A percentile compares a stretch with the other conserved stretches of the same genome.
phyloP scores from a whole-genome alignment of 2,329 filamentous ascomycete genomes.

The Penicillium sp. region DNA sequence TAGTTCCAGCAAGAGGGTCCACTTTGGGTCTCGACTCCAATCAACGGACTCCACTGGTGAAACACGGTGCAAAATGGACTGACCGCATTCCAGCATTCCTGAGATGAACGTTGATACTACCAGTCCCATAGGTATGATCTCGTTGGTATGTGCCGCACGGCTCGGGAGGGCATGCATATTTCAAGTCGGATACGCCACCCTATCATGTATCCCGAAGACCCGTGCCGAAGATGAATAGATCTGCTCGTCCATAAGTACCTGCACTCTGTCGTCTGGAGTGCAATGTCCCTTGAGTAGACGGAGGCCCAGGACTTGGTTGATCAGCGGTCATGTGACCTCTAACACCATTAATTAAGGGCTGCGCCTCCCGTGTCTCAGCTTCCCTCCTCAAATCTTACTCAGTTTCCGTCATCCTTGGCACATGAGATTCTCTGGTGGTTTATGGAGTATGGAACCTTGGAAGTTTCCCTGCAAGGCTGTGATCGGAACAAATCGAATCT shows the following conservation, averaged over 20 bases:
- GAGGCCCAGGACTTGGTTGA: neutral
- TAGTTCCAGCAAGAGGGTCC: neutral
- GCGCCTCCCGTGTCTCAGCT: conserved; percentile 7
- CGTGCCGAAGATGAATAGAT: neutral
- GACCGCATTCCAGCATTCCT: conserved; percentile 19
- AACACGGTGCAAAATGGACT: conserved; percentile 8
- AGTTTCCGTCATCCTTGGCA: neutral
- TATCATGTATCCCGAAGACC: neutral
- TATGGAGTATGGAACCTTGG: neutral
- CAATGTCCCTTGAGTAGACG: too few species aligned
- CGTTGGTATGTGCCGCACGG: neutral
- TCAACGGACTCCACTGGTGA: conserved; percentile 17
- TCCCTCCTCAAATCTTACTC: conserved; percentile 1
- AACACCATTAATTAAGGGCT: neutral
- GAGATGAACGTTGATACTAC: neutral
- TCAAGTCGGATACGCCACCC: neutral
- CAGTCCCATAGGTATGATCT: neutral
- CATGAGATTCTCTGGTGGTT: neutral
- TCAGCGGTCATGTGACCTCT: neutral
- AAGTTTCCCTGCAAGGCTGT: neutral
- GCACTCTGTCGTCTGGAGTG: too few species aligned
- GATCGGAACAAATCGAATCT: neutral
- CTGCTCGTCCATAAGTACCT: too few species aligned
- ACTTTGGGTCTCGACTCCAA: conserved; percentile 15
- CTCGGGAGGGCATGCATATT: neutral